These are phyloP conservation scores for Phytophthora idaei DNA, from an alignment of 352 stramenopile genomes.

Conservation along the genomic window DNA sequence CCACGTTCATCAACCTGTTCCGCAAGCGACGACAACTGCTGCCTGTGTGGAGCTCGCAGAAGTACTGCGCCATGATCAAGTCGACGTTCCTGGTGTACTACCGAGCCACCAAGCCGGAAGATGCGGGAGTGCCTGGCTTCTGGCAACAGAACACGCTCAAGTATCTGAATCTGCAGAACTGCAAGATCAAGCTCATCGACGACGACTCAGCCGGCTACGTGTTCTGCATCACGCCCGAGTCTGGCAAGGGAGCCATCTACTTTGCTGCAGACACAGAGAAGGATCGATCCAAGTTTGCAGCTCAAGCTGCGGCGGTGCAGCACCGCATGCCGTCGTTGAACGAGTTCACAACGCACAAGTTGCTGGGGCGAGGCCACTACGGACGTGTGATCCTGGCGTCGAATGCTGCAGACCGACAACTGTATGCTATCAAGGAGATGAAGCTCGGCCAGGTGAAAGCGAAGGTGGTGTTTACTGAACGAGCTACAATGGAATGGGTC, in stretches of 20 bases:
- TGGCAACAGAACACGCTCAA: conserved; percentile 53
- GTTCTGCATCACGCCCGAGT: conserved; percentile 75
- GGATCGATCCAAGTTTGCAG: conserved; percentile 79
- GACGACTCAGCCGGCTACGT: conserved; percentile 83
- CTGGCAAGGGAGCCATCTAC: conserved; percentile 64
- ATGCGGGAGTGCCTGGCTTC: conserved; percentile 29
- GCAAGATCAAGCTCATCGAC: conserved; percentile 78
- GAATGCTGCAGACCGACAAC: conserved; percentile 38
- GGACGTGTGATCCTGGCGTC: conserved; percentile 80
- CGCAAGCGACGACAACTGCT: conserved; percentile 83
- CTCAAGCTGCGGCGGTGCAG: conserved; percentile 60
- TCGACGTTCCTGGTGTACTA: conserved; percentile 87
- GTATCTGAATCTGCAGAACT: conserved; percentile 82
- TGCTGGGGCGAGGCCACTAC: conserved; percentile 86
- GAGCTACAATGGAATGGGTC: conserved; percentile 85
- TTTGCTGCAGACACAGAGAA: conserved; percentile 88
- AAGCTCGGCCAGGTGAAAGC: conserved; percentile 88
- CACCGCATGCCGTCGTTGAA: conserved; percentile 56
- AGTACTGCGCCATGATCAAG: conserved; percentile 91
- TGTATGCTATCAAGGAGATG: conserved; percentile 91
- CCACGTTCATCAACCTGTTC: conserved; percentile 85
- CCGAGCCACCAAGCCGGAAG: conserved; percentile 66
- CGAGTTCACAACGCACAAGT: conserved; percentile 84
- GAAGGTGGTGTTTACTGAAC: conserved; percentile 87
- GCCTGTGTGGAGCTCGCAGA: conserved; percentile 83